phyloP scores from a whole-genome alignment of 306 rosid genomes.

The Phaseolus lunatus region DNA sequence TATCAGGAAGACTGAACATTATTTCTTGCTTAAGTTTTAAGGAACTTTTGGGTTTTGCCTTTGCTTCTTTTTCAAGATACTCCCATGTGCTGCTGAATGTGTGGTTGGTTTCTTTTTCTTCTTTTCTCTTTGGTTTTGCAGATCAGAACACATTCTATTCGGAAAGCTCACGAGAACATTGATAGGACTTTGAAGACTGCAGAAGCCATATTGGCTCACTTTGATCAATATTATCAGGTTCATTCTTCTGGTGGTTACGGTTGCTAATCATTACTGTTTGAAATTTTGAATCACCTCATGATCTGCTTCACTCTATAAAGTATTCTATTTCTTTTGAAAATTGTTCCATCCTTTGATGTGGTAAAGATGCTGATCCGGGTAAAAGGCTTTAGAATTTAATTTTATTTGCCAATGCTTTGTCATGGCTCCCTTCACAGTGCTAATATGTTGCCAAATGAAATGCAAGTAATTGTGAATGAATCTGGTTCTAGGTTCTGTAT shows the following conservation, averaged over 20 bases:
- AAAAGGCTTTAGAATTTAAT: not conserved
- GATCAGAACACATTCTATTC: conserved; percentile 80
- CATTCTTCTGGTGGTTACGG: not conserved
- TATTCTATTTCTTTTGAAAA: not conserved
- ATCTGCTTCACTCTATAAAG: not conserved
- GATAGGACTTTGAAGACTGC: conserved; percentile 82
- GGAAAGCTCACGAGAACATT: conserved; percentile 86
- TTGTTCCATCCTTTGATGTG: not conserved
- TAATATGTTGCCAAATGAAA: not conserved
- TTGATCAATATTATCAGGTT: conserved; percentile 83
- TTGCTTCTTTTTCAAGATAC: conserved; percentile 21
- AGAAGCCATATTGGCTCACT: conserved; percentile 73
- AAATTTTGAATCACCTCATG: not conserved
- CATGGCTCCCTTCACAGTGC: not conserved
- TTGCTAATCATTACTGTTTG: not conserved
- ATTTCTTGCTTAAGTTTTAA: conserved; percentile 19
- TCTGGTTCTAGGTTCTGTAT: not conserved
- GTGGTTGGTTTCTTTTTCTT: conserved; percentile 7
- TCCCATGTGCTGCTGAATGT: not conserved
- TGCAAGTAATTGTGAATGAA: not conserved
- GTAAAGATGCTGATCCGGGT: not conserved
- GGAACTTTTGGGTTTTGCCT: not conserved
- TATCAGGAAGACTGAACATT: not conserved
- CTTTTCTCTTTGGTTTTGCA: conserved; percentile 44
- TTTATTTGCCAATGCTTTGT: not conserved